Conservation (phyloP, 306 rosid species). For the Acacia confusa region DNA sequence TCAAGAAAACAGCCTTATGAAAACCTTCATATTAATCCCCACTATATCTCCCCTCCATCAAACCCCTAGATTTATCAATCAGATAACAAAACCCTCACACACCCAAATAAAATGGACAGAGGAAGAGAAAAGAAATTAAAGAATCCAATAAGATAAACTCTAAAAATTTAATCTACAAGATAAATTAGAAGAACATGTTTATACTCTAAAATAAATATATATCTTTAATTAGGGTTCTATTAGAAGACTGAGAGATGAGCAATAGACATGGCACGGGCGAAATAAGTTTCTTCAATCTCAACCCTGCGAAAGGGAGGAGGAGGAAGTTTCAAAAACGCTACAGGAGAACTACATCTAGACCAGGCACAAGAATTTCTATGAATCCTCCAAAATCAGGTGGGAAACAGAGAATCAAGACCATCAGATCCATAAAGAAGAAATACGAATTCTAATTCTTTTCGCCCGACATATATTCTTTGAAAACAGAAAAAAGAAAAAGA, state of each 20-base stretch:
- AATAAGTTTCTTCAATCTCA: conserved; percentile 34
- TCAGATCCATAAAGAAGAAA: conserved; percentile 46
- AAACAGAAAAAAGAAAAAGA: neutral
- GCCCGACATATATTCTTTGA: neutral
- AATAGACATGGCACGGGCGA: neutral
- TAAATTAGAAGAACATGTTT: neutral
- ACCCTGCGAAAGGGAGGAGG: conserved; percentile 22
- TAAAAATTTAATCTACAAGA: neutral
- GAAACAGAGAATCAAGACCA: conserved; percentile 51
- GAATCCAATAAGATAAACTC: conserved; percentile 1
- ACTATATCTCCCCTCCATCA: conserved; percentile 84
- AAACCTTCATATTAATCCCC: conserved; percentile 63
- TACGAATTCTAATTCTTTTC: neutral
- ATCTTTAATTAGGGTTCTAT: neutral
- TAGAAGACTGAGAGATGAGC: neutral
- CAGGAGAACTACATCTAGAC: conserved; percentile 42
- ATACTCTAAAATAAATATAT: neutral
- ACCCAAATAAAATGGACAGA: conserved; percentile 30
- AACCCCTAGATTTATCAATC: conserved; percentile 60
- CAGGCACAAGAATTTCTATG: conserved; percentile 47
- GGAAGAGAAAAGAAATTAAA: neutral
- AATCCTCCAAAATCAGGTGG: conserved; percentile 57
- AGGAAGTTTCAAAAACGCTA: conserved; percentile 42
- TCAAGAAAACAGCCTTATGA: conserved; percentile 44
- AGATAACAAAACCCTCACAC: conserved; percentile 55